Conservation (phyloP, 305 asterid genomes). For the Solanum aculeatissimum region DNA sequence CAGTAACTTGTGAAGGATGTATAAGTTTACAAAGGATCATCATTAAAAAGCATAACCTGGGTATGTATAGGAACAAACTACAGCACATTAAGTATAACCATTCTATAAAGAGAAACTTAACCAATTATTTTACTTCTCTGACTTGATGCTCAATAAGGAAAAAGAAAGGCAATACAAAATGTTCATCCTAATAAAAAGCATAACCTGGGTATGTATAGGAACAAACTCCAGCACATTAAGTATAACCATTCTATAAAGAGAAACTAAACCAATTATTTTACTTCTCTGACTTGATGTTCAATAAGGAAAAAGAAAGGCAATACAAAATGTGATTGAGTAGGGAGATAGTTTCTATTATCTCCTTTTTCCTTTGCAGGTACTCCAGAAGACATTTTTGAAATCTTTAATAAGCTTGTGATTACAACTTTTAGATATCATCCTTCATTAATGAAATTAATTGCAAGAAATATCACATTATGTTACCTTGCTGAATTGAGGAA, state of each 20-base stretch:
- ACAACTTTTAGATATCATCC: neutral
- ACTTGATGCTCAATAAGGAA: neutral
- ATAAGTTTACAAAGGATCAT: neutral
- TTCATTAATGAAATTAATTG: neutral
- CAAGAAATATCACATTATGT: slow-evolving; percentile 9
- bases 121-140: neutral
- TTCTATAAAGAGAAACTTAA: neutral
- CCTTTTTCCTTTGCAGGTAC: neutral
- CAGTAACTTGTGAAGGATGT: neutral
- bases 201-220: neutral
- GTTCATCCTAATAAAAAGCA: neutral
- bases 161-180: neutral
- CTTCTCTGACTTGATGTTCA: neutral
- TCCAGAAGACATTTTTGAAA: neutral
- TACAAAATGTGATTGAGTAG: neutral
- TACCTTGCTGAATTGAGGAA: slow-evolving; percentile 69
- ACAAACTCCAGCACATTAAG: neutral
- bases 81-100: neutral
- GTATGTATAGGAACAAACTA: neutral
- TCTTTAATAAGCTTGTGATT: neutral
- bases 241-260: neutral
- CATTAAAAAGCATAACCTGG: neutral
- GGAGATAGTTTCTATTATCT: neutral
- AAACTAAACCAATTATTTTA: neutral
- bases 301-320: neutral